Evolutionary conservation across 2,329 filamentous ascomycete genomes (phyloP), one percentile per base, ranked within the genome.

Genomic region (Rutstroemia sp.): DNA sequence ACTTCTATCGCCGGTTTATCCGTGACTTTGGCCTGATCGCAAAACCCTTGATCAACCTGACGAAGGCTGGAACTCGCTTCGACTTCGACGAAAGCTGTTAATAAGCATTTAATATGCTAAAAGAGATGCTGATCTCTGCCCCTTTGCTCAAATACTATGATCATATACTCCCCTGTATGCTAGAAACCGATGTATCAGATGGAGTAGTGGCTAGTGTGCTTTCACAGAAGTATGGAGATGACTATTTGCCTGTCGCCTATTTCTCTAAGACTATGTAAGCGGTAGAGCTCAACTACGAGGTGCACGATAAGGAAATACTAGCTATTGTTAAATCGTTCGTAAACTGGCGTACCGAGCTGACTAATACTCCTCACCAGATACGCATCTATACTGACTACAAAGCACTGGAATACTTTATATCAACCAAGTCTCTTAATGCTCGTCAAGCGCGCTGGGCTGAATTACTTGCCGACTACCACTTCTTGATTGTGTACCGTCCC

Each of bases 251-350:
- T 18, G 23, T 68, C 0, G 63, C 61, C 3, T 70, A 59, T 57
- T 65, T 58, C 37, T 68, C 56, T 8, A 57, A 56, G 46, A 70
- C 67, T 45, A 54, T 66, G 10, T 51, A 9, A 3, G 34, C 48
- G 4, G 57, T 58, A 0, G 51, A 71, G 56, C 54, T 49, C 1
- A 71, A 70, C 47, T 71, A 71, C 49, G 50, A 69, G 8, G 67
- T 67, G 18, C 60, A 71, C 47, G 56, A 71, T 49, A 66, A 70
- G 50, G 67, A 70, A 56, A 60, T 71, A 0, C 51, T 71, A 0
- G 66, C 64, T 1, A 69, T 71, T 30, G 50, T 71, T 1, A 37
- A 44, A 37, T 56, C 49, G 2, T 49, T 64, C 0, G 18, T 38
- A n/a, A 2, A 58, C 2, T 63, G 25, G 52, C n/a, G 58, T 10